A percentile compares a stretch with the other conserved stretches of the same genome.
phyloP scores from a whole-genome alignment of 192 early-diverging fungal species.

The Funneliformis geosporum region DNA sequence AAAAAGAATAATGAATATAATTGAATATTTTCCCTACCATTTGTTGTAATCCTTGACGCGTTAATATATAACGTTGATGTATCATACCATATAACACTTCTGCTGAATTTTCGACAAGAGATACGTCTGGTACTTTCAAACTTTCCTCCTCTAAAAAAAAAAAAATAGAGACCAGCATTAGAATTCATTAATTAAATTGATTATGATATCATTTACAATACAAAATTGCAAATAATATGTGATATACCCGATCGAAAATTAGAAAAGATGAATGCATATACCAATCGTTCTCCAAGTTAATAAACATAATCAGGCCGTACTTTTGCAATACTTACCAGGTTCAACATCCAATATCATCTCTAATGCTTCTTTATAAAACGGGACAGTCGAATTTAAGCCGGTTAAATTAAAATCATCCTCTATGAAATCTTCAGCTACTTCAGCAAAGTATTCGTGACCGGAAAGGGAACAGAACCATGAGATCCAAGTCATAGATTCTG shows the following conservation, averaged over 20 bases:
- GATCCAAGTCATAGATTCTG: conserved; percentile 69
- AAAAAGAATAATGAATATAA: not conserved
- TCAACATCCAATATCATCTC: conserved; percentile 95
- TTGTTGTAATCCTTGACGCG: conserved; percentile 78
- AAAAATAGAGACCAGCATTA: not conserved
- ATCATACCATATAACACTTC: conserved; percentile 93
- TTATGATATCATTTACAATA: not conserved
- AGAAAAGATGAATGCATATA: not conserved
- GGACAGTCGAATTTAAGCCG: conserved; percentile 80
- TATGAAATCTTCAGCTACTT: conserved; percentile 79
- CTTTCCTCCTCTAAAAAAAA: conserved; percentile 48
- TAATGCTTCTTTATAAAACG: conserved; percentile 87
- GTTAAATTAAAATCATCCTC: conserved; percentile 98
- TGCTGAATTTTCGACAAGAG: conserved; percentile 80
- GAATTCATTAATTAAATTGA: not conserved
- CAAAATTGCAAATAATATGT: not conserved
- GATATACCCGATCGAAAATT: not conserved
- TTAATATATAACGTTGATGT: conserved; percentile 91
- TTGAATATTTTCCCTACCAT: conserved; percentile 59
- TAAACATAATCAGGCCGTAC: conserved; percentile 1
- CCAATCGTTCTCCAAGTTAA: not conserved
- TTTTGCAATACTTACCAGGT: conserved; percentile 45
- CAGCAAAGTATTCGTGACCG: conserved; percentile 78
- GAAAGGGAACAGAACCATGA: conserved; percentile 74
- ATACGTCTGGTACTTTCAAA: conserved; percentile 67